phyloP scores from a whole-genome alignment of 495 filamentous ascomycete species.

The Daldinia caldariorum region DNA sequence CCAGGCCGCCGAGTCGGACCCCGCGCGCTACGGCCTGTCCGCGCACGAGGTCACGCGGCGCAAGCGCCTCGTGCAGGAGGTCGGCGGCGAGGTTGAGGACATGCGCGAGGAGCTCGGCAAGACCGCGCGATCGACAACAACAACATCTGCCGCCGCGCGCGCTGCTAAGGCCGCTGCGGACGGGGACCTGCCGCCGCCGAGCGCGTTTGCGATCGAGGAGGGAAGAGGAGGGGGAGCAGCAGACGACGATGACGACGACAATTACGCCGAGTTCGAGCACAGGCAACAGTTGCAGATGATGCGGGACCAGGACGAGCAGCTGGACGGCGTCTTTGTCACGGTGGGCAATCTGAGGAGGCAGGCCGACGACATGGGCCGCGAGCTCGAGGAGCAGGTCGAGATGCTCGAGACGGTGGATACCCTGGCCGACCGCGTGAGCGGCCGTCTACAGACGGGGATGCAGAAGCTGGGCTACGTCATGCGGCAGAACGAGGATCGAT shows the following conservation, averaged over 20 bases:
- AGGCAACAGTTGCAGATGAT: slow-evolving; percentile 90
- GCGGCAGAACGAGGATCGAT: slow-evolving; percentile 87
- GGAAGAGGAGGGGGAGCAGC: slow-evolving; percentile 52
- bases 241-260: slow-evolving; percentile 50
- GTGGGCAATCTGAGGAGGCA: slow-evolving; percentile 89
- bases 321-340: slow-evolving; percentile 91
- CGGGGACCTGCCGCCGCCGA: slow-evolving; percentile 72
- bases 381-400: slow-evolving; percentile 91
- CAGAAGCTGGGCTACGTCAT: slow-evolving; percentile 85
- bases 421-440: slow-evolving; percentile 85
- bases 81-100: slow-evolving; percentile 85
- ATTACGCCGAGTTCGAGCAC: slow-evolving; percentile 89
- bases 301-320: slow-evolving; percentile 91
- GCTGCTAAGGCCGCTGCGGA: slow-evolving; percentile 47
- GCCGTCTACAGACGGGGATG: slow-evolving; percentile 84
- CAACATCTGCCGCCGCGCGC: slow-evolving; percentile 34
- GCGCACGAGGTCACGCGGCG: slow-evolving; percentile 83
- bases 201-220: slow-evolving; percentile 66
- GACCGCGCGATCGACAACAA: slow-evolving; percentile 10
- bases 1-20: slow-evolving; percentile 86
- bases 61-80: slow-evolving; percentile 84
- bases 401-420: slow-evolving; percentile 82
- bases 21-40: slow-evolving; percentile 87
- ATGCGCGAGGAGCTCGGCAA: slow-evolving; percentile 81
- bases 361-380: slow-evolving; percentile 93